phyloP scores from a whole-genome alignment of 2,329 filamentous ascomycete species.

The Helotiales sp. region DNA sequence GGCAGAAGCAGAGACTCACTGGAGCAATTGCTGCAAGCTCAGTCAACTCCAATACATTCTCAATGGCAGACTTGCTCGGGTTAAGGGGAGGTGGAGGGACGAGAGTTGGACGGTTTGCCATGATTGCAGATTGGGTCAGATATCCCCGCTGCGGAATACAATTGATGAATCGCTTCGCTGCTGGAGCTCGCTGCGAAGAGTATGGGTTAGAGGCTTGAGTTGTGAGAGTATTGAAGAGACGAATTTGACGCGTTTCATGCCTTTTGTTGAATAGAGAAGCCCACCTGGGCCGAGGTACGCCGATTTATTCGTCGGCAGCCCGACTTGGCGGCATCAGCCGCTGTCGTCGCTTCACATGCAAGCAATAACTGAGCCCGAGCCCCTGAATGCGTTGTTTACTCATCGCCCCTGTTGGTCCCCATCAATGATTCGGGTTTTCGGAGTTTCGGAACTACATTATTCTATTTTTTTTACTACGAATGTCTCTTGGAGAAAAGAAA shows the following conservation, averaged over 20 bases:
- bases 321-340: slow-evolving; percentile 6
- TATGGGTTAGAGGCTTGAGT: not conserved
- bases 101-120: slow-evolving; percentile 58
- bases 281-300: slow-evolving; percentile 8
- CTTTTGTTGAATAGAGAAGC: slow-evolving; percentile 4
- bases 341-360: slow-evolving; percentile 6
- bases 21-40: slow-evolving; percentile 77
- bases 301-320: slow-evolving; percentile 3
- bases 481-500: no score
- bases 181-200: not conserved
- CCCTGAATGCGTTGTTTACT: not conserved
- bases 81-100: slow-evolving; percentile 78
- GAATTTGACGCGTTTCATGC: slow-evolving; percentile 22
- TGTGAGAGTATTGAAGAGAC: not conserved
- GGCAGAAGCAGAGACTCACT: slow-evolving; percentile 52
- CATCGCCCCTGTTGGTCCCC: no score
- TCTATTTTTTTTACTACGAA: not conserved
- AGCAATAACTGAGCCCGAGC: not conserved
- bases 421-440: not conserved
- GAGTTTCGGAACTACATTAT: not conserved
- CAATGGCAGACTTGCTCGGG: slow-evolving; percentile 76
- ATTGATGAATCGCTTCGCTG: not conserved
- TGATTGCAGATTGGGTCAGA: slow-evolving; percentile 19
- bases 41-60: slow-evolving; percentile 87
- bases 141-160: not conserved